These are phyloP conservation scores for Ceratocystis lukuohia DNA, from an alignment of 2,329 filamentous ascomycete species.

Conservation along the genomic window DNA sequence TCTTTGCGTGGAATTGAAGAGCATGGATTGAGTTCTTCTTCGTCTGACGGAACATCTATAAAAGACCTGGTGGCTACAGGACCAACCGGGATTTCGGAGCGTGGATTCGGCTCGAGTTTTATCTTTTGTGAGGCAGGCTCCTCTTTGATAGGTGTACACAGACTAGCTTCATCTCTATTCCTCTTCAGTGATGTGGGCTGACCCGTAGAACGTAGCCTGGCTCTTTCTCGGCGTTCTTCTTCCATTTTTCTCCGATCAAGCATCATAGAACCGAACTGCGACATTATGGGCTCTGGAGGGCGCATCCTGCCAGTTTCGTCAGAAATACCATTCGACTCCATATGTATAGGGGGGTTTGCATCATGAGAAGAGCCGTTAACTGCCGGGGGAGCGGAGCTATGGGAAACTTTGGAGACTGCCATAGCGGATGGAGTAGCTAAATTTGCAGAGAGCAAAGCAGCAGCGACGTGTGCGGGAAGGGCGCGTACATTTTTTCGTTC, in stretches of 20 bases:
- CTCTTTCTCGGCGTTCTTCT: conserved; percentile 59
- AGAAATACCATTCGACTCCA: neutral
- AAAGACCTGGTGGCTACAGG: neutral
- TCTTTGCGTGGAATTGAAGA: neutral
- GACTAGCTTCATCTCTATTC: conserved; percentile 1
- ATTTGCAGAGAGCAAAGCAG: conserved; percentile 15
- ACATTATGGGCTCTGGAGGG: neutral
- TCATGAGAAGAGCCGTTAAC: neutral
- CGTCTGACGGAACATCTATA: neutral
- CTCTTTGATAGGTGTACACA: neutral
- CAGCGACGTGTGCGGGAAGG: conserved; percentile 12
- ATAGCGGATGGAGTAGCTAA: conserved; percentile 16
- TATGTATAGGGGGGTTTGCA: neutral
- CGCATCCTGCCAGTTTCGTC: neutral
- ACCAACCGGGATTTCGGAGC: neutral
- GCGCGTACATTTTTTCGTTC: neutral
- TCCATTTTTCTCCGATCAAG: conserved; percentile 78
- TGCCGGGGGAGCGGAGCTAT: neutral
- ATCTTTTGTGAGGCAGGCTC: neutral
- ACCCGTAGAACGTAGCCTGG: neutral
- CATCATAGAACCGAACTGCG: conserved; percentile 32
- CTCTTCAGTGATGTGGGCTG: conserved; percentile 3
- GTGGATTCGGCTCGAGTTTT: neutral
- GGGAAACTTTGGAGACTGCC: conserved; percentile 11
- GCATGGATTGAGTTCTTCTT: neutral